Evolutionary conservation across 1,284 basidiomycete genomes (phyloP), one percentile per base, ranked within the genome.

Genomic region (Coniferiporia sulphurascens): DNA sequence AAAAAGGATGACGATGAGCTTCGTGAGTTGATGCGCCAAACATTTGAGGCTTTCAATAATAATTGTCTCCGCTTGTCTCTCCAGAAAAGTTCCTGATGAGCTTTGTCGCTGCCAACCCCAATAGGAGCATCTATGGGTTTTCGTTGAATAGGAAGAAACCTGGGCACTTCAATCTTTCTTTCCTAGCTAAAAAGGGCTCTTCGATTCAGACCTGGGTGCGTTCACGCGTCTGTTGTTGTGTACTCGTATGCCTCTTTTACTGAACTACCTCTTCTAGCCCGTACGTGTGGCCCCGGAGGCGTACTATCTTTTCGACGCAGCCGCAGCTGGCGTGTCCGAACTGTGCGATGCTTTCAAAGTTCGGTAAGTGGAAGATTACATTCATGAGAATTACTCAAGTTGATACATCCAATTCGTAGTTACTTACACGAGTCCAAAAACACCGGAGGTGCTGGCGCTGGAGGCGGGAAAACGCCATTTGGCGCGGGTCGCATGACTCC

Each of bases 321-420:
- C 91, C 52, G 90, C 93, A 32, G 87, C 91, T 8, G 93, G 91
- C 59, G 92, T 98, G 22, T 86, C 91, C 0, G 93, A 95, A 73
- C 76, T 98, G 2, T 96, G 94, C 66, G 93, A 97, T 70, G 94
- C 94, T 15, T 98, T 98, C 85, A 97, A 97, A 84, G 85, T 92
- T 68, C 80, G 90, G 83, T 90, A 73, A 68, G 81, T 64, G 21
- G 58, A 44, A 22, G 38, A 48, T 59, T 60, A 44, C 27, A 5
- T 43, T 10, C 34, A 52, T 19, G 8, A 55, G 66, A 61, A 58
- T 61, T 64, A 61, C 44, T 64, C 55, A 6, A 4, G n/a, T 41
- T 61, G 50, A 58, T 49, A 13, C 27, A 41, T 38, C 59, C 9
- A 43, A 60, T 27, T 56, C 54, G 46, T 61, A 87, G 89, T 63